Conservation (phyloP, 1,139 yeast species). For the Kazachstania sp. region DNA sequence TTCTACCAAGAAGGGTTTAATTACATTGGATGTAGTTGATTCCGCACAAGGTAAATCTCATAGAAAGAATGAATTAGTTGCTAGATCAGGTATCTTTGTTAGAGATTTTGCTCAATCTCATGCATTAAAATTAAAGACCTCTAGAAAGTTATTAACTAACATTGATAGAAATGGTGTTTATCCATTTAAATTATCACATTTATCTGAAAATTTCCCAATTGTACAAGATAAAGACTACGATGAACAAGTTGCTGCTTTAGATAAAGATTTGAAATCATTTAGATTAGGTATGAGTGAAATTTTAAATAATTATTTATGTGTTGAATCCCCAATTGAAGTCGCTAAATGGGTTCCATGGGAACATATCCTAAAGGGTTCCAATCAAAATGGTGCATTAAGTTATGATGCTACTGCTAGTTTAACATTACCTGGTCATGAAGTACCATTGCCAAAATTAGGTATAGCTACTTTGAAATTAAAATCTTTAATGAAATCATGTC, state of each 20-base stretch:
- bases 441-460: conserved; percentile 65
- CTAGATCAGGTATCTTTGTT: conserved; percentile 65
- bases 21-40: conserved; percentile 59
- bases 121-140: conserved; percentile 63
- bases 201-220: conserved; percentile 53
- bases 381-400: conserved; percentile 58
- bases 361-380: conserved; percentile 50
- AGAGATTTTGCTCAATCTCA: conserved; percentile 81
- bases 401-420: conserved; percentile 54
- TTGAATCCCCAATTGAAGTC: conserved; percentile 62
- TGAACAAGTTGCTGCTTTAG: conserved; percentile 31
- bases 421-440: conserved; percentile 61
- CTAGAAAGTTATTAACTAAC: conserved; percentile 61
- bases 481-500: conserved; percentile 48
- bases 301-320: conserved; percentile 70
- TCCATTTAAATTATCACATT: conserved; percentile 77
- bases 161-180: conserved; percentile 79
- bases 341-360: conserved; percentile 66
- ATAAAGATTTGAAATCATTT: conserved; percentile 47
- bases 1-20: conserved; percentile 49
- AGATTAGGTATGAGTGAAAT: conserved; percentile 79
- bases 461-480: conserved; percentile 57
- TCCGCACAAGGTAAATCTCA: conserved; percentile 55
- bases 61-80: conserved; percentile 41
- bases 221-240: conserved; percentile 34